A percentile compares a stretch with the other conserved stretches of the same genome.
Evolutionary conservation across 768 basidiomycete genomes (phyloP).

Genomic region (Suillus discolor): DNA sequence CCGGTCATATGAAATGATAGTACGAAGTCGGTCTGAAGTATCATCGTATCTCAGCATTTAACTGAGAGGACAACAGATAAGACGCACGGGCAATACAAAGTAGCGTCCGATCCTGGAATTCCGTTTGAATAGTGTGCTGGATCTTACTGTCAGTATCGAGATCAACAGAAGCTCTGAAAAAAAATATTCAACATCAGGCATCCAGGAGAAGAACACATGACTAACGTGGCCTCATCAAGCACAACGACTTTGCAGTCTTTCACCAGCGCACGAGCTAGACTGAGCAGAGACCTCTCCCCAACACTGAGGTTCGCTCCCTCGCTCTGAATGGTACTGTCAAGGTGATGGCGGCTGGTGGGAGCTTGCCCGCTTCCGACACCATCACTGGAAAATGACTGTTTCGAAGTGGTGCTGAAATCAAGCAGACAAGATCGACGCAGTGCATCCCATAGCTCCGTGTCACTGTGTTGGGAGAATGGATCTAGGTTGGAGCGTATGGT

Average conservation of each 20-base stretch:
- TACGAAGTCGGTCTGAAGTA: constrained; percentile 46
- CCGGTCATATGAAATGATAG: constrained; percentile 62
- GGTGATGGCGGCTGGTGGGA: constrained; percentile 41
- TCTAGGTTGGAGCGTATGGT: constrained; percentile 59
- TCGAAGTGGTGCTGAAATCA: constrained; percentile 24
- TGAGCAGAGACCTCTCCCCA: constrained; percentile 50
- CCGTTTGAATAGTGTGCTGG: constrained; percentile 44
- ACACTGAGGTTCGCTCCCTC: constrained; percentile 56
- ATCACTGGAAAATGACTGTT: constrained; percentile 22
- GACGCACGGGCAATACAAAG: constrained; percentile 48
- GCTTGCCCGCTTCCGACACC: constrained; percentile 16
- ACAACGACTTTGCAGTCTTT: constrained; percentile 52
- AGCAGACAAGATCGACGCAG: constrained; percentile 61
- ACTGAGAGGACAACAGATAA: constrained; percentile 15
- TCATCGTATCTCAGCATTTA: background rate
- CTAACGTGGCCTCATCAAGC: constrained; percentile 44
- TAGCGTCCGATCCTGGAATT: constrained; percentile 52
- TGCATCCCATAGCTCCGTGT: constrained; percentile 71
- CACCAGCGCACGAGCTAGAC: constrained; percentile 56
- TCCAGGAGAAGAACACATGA: constrained; percentile 32
- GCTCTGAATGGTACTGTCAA: constrained; percentile 53
- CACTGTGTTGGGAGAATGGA: constrained; percentile 63
- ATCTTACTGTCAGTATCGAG: constrained; percentile 57
- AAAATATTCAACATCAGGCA: background rate
- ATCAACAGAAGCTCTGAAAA: constrained; percentile 38